phyloP scores from a whole-genome alignment of 2,329 filamentous ascomycete genomes.

The Beauveria bassiana region DNA sequence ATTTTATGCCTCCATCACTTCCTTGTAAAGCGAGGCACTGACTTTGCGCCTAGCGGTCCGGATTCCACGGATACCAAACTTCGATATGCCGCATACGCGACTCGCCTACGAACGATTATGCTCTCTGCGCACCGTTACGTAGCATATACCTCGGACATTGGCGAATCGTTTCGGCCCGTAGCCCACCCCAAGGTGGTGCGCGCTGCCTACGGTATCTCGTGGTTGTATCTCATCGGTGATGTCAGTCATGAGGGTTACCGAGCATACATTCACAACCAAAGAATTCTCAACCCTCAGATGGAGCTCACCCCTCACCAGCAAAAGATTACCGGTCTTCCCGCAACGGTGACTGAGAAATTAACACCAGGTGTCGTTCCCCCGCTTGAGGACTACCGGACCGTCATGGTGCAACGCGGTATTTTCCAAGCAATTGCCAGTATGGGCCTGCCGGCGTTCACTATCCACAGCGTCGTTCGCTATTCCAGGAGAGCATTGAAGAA shows the following conservation, averaged over 20 bases:
- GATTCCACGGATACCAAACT: slow-evolving; percentile 79
- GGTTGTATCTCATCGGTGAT: slow-evolving; percentile 87
- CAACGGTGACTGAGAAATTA: slow-evolving; percentile 21
- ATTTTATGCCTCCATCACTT: slow-evolving; percentile 4
- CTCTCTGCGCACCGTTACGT: slow-evolving; percentile 90
- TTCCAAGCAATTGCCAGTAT: slow-evolving; percentile 91
- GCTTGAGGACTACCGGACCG: slow-evolving; percentile 81
- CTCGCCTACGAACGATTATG: slow-evolving; percentile 77
- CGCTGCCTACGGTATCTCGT: slow-evolving; percentile 81
- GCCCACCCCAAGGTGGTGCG: slow-evolving; percentile 79
- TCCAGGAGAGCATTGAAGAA: slow-evolving; percentile 80
- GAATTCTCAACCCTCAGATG: slow-evolving; percentile 59
- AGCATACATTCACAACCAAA: slow-evolving; percentile 81
- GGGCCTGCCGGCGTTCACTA: slow-evolving; percentile 89
- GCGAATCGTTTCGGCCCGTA: slow-evolving; percentile 89
- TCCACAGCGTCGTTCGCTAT: slow-evolving; percentile 87
- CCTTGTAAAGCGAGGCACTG: slow-evolving; percentile 14
- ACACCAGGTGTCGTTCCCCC: slow-evolving; percentile 48
- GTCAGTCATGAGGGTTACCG: slow-evolving; percentile 93
- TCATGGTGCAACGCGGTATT: slow-evolving; percentile 83
- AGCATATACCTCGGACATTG: slow-evolving; percentile 93
- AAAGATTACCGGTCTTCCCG: slow-evolving; percentile 38
- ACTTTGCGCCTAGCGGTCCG: slow-evolving; percentile 29
- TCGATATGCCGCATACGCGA: slow-evolving; percentile 89
- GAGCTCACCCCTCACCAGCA: slow-evolving; percentile 44